Conservation (phyloP, 176 grass and related monocot species). For the Carex littledalei region DNA sequence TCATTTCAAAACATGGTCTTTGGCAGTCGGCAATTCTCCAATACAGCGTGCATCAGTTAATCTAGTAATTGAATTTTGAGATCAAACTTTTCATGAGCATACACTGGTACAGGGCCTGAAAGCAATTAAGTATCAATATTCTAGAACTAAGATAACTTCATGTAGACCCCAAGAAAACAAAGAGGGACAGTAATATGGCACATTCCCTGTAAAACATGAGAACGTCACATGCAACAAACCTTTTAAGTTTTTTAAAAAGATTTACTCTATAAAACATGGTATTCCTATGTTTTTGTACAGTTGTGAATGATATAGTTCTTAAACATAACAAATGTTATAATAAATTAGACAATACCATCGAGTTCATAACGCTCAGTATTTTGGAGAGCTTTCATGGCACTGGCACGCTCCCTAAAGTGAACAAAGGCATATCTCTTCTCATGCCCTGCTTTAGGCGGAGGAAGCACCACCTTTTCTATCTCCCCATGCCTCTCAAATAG, state of each 20-base stretch:
- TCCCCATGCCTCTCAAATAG: conserved; percentile 77
- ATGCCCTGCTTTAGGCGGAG: conserved; percentile 73
- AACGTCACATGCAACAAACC: neutral
- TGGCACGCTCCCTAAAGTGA: conserved; percentile 69
- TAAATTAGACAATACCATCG: conserved; percentile 37
- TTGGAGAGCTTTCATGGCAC: conserved; percentile 76
- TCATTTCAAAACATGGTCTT: neutral
- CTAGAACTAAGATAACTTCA: neutral
- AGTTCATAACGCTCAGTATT: conserved; percentile 74
- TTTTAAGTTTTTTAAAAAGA: neutral
- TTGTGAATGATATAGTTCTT: neutral
- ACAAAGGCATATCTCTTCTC: conserved; percentile 91
- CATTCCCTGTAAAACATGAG: neutral
- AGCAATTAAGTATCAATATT: neutral
- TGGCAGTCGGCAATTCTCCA: neutral
- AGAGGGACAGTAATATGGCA: neutral
- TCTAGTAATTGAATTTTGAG: neutral
- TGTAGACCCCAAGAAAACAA: neutral
- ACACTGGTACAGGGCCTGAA: neutral
- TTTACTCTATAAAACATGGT: neutral
- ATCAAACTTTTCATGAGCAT: neutral
- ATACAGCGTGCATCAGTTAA: neutral
- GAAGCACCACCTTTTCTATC: conserved; percentile 75
- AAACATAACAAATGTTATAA: neutral
- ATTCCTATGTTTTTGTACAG: neutral